A percentile compares a stretch with the other conserved stretches of the same genome.
These are phyloP conservation scores for Lithocarpus polystachyus DNA, from an alignment of 306 rosid genomes.

Conservation along the genomic window DNA sequence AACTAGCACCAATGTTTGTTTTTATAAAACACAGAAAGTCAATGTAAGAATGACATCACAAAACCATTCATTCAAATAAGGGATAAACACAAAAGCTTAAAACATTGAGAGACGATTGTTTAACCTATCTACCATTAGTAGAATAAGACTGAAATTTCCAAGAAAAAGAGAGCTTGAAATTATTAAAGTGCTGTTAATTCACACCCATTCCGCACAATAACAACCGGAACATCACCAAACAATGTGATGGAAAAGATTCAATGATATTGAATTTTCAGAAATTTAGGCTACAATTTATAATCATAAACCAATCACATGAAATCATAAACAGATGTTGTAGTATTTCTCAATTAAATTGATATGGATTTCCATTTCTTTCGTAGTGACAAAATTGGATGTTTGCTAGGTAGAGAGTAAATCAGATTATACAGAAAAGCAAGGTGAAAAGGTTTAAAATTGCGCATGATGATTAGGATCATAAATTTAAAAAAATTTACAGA, in stretches of 20 bases:
- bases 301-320: not conserved
- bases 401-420: not conserved
- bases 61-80: not conserved
- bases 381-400: not conserved
- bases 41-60: not conserved
- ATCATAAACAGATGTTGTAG: not conserved
- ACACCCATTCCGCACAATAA: not conserved
- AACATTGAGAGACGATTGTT: not conserved
- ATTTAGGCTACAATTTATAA: not conserved
- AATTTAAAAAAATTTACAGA: not conserved
- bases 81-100: not conserved
- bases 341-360: not conserved
- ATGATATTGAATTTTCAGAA: not conserved
- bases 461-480: conserved; percentile 1
- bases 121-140: not conserved
- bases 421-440: not conserved
- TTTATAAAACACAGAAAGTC: not conserved
- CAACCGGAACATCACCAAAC: not conserved
- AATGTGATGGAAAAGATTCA: not conserved
- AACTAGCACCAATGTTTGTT: not conserved
- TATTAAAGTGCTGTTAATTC: not conserved
- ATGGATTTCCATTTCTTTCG: not conserved
- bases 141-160: not conserved
- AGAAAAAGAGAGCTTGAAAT: not conserved
- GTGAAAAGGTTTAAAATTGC: not conserved